These are phyloP conservation scores for Avicennia marina DNA, from an alignment of 257 asterid species.

Conservation along the genomic window DNA sequence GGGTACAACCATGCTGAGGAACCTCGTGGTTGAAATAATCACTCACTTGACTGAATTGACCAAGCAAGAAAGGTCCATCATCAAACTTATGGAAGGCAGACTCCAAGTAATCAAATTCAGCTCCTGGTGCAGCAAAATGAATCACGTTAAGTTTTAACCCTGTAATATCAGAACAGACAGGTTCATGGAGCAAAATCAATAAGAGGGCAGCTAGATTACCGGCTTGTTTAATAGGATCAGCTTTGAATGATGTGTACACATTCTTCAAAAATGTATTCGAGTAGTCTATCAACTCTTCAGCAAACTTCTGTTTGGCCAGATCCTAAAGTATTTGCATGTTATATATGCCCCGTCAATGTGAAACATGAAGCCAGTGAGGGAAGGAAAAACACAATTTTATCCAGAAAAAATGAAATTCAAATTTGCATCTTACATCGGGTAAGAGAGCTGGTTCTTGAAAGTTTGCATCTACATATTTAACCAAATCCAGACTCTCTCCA, in stretches of 20 bases:
- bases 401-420: background rate
- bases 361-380: background rate
- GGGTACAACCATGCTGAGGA: background rate
- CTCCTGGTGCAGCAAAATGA: conserved; percentile 30
- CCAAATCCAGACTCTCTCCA: conserved; percentile 52
- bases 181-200: conserved; percentile 2
- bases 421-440: conserved; percentile 36
- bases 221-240: conserved; percentile 41
- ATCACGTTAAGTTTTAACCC: background rate
- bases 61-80: conserved; percentile 68
- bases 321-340: conserved; percentile 28
- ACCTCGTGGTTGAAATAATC: background rate
- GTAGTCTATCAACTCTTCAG: conserved; percentile 46
- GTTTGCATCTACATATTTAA: conserved; percentile 50
- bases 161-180: background rate
- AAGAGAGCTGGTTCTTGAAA: conserved; percentile 45
- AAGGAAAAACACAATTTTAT: background rate
- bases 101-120: conserved; percentile 55
- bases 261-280: conserved; percentile 23
- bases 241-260: conserved; percentile 30
- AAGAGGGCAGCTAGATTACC: conserved; percentile 23
- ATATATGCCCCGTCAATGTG: background rate
- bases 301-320: conserved; percentile 37
- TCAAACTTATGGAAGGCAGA: conserved; percentile 45
- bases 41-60: conserved; percentile 57